phyloP scores from a whole-genome alignment of 305 asterid genomes.

The Petunia hybrid region DNA sequence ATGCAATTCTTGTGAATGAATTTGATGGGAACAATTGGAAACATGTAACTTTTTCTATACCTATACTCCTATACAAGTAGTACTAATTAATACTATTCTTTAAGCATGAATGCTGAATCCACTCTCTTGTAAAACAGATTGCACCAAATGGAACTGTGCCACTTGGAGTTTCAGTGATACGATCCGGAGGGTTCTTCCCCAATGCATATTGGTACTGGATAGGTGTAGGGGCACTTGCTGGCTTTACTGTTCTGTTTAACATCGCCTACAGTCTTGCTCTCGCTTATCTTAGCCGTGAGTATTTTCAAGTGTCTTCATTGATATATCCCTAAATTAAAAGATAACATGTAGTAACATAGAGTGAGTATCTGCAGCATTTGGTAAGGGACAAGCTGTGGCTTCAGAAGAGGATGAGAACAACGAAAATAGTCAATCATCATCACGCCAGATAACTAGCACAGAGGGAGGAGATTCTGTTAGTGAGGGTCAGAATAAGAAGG shows the following conservation, averaged over 20 bases:
- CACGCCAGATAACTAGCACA: background rate
- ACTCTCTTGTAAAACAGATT: background rate
- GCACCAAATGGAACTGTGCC: conserved; percentile 23
- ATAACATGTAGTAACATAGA: background rate
- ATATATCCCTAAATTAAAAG: conserved; percentile 1
- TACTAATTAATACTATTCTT: background rate
- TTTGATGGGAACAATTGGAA: conserved; percentile 40
- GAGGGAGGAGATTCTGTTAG: background rate
- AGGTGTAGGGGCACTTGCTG: conserved; percentile 40
- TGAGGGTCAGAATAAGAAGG: conserved; percentile 34
- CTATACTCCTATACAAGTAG: background rate
- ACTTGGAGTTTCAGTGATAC: conserved; percentile 34
- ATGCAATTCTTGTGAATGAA: conserved; percentile 42
- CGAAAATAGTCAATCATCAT: conserved; percentile 2
- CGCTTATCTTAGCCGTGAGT: conserved; percentile 39
- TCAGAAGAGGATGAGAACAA: conserved; percentile 34
- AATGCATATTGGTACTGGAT: conserved; percentile 44
- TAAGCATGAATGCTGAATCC: background rate
- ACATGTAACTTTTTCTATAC: conserved; percentile 32
- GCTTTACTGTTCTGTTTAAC: conserved; percentile 37
- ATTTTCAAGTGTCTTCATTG: background rate
- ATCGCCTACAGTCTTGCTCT: conserved; percentile 37
- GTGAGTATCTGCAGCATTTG: conserved; percentile 39
- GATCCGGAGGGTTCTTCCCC: conserved; percentile 37
- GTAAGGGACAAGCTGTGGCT: conserved; percentile 38